Percentiles rank a stretch among this genome's conserved stretches.
Conservation (phyloP, 108 stramenopile species). For the Cyclotella distinguenda region DNA sequence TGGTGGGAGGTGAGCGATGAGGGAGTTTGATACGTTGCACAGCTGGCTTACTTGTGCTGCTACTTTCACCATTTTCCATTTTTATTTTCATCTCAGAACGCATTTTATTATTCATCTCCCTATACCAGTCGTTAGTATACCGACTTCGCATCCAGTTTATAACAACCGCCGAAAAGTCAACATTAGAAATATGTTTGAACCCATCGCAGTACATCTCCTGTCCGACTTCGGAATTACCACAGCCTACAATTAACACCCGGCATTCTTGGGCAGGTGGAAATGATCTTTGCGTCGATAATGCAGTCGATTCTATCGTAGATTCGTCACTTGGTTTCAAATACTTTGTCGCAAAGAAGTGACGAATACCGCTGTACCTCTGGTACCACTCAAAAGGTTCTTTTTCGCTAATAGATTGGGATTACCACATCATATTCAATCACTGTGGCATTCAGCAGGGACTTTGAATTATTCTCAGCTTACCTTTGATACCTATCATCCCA, state of each 20-base stretch:
- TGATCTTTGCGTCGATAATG: background rate
- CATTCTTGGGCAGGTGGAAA: slow-evolving; percentile 13
- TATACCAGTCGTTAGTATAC: slow-evolving; percentile 42
- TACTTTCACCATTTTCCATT: background rate
- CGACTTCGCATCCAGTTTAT: slow-evolving; percentile 57
- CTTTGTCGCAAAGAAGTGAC: slow-evolving; percentile 40
- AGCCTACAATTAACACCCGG: slow-evolving; percentile 42
- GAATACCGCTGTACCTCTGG: slow-evolving; percentile 24
- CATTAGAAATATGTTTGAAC: slow-evolving; percentile 53
- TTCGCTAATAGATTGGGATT: no score
- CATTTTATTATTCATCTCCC: background rate
- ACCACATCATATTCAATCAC: no score
- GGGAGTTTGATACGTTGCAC: background rate
- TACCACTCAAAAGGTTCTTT: slow-evolving; percentile 50
- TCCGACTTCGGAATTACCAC: slow-evolving; percentile 64
- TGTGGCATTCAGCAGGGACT: no score
- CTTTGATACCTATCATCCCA: slow-evolving; percentile 63
- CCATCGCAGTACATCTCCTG: slow-evolving; percentile 72
- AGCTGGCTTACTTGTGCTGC: background rate
- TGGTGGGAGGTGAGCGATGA: background rate
- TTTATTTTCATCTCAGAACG: slow-evolving; percentile 12
- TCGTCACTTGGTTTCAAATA: slow-evolving; percentile 2
- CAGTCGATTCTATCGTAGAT: background rate
- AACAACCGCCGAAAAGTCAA: slow-evolving; percentile 71
- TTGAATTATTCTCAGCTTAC: slow-evolving; percentile 12